phyloP scores from a whole-genome alignment of 208 protist species.

The Tritrichomonas musculus region DNA sequence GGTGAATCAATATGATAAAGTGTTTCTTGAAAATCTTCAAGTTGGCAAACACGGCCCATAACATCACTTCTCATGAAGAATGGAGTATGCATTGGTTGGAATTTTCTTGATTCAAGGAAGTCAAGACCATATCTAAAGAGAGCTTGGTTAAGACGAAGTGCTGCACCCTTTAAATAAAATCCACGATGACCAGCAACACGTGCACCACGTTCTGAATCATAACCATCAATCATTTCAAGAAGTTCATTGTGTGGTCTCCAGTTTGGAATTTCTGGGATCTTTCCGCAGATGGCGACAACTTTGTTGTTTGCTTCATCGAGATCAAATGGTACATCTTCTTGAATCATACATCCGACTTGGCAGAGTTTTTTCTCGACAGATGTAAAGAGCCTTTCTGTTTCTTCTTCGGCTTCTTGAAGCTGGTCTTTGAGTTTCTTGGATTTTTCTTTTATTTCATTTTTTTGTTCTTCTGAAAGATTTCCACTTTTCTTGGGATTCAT shows the following conservation, averaged over 20 bases:
- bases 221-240: slow-evolving; percentile 44
- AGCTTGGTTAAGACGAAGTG: slow-evolving; percentile 83
- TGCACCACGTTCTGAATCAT: slow-evolving; percentile 46
- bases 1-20: slow-evolving; percentile 90
- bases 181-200: slow-evolving; percentile 83
- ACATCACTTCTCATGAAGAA: slow-evolving; percentile 97
- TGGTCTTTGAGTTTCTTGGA: not conserved
- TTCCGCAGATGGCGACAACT: slow-evolving; percentile 47
- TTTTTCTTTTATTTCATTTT: not conserved
- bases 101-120: slow-evolving; percentile 68
- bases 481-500: not conserved
- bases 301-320: slow-evolving; percentile 76
- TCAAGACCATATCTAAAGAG: slow-evolving; percentile 91
- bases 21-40: slow-evolving; percentile 97
- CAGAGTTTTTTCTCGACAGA: not conserved
- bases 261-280: slow-evolving; percentile 41
- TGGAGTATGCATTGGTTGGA: slow-evolving; percentile 82
- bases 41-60: slow-evolving; percentile 87
- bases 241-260: slow-evolving; percentile 51
- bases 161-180: slow-evolving; percentile 91
- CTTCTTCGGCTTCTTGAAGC: not conserved
- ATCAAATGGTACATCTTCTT: slow-evolving; percentile 66
- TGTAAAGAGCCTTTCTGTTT: not conserved
- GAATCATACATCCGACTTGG: not conserved
- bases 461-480: not conserved